A percentile compares a stretch with the other conserved stretches of the same genome.
phyloP scores from a whole-genome alignment of 164 flowering plant genomes.

The Chimonanthus praecox region DNA sequence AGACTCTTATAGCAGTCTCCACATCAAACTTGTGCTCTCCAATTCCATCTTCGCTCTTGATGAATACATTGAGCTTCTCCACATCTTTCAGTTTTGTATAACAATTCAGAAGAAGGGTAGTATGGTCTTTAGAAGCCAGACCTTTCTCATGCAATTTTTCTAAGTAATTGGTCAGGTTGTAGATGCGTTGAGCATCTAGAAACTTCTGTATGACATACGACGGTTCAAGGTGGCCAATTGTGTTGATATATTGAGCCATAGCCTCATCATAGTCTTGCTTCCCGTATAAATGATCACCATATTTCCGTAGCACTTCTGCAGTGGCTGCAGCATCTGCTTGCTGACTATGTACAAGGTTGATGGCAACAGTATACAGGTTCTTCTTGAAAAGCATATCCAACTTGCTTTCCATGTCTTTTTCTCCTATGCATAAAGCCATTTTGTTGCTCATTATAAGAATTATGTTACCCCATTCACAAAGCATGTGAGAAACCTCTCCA shows the following conservation, averaged over 20 bases:
- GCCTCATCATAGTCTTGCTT: slow-evolving; percentile 97
- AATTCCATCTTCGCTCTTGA: slow-evolving; percentile 75
- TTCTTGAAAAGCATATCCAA: slow-evolving; percentile 98
- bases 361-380: slow-evolving; percentile 91
- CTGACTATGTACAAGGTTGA: slow-evolving; percentile 92
- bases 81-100: slow-evolving; percentile 96
- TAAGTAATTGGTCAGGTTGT: slow-evolving; percentile 98
- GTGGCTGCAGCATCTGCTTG: slow-evolving; percentile 99
- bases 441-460: slow-evolving; percentile 81
- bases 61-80: slow-evolving; percentile 74
- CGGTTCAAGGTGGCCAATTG: slow-evolving; percentile 97
- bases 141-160: slow-evolving; percentile 96
- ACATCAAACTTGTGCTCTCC: slow-evolving; percentile 95
- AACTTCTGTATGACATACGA: slow-evolving; percentile 98
- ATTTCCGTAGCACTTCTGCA: slow-evolving; percentile 90
- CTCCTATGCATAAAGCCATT: slow-evolving; percentile 71
- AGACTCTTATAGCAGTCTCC: slow-evolving; percentile 96
- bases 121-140: slow-evolving; percentile 93
- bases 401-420: slow-evolving; percentile 99
- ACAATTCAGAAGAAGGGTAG: slow-evolving; percentile 91
- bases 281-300: slow-evolving; percentile 92
- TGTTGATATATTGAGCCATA: slow-evolving; percentile 85
- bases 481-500: slow-evolving; percentile 85
- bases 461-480: slow-evolving; percentile 97
- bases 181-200: slow-evolving; percentile 92